Evolutionary conservation across 257 asterid species (phyloP).

Genomic region (Solanum rostratum): DNA sequence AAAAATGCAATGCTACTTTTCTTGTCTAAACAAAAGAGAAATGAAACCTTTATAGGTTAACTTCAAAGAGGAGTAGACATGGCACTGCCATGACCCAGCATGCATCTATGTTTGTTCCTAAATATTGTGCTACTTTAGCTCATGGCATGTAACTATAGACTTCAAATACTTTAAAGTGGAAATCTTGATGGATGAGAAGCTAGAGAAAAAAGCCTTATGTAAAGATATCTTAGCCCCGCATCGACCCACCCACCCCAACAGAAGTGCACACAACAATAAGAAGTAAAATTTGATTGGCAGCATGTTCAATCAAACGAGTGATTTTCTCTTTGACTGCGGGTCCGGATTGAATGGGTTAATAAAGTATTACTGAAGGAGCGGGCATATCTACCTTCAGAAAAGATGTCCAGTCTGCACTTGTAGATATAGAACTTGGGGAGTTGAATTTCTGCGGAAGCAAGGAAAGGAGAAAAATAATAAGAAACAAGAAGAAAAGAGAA

Average conservation of each 20-base stretch:
- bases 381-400: constrained; percentile 67
- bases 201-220: background rate
- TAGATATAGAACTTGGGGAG: constrained; percentile 80
- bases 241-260: too few species aligned
- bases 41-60: background rate
- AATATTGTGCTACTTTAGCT: background rate
- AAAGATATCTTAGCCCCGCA: too few species aligned
- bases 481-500: background rate
- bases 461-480: background rate
- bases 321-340: too few species aligned
- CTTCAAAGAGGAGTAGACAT: background rate
- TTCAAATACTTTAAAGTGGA: background rate
- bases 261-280: too few species aligned
- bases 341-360: background rate
- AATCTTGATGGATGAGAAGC: background rate
- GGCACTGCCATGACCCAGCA: background rate
- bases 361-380: background rate
- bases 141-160: background rate
- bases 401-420: constrained; percentile 78
- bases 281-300: too few species aligned
- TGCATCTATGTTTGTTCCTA: background rate
- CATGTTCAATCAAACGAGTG: background rate
- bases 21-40: background rate
- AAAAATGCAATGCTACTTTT: background rate
- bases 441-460: constrained; percentile 59